These are phyloP conservation scores for Endotrypanum monterogeii DNA, from an alignment of 208 protist species.

Conservation along the genomic window DNA sequence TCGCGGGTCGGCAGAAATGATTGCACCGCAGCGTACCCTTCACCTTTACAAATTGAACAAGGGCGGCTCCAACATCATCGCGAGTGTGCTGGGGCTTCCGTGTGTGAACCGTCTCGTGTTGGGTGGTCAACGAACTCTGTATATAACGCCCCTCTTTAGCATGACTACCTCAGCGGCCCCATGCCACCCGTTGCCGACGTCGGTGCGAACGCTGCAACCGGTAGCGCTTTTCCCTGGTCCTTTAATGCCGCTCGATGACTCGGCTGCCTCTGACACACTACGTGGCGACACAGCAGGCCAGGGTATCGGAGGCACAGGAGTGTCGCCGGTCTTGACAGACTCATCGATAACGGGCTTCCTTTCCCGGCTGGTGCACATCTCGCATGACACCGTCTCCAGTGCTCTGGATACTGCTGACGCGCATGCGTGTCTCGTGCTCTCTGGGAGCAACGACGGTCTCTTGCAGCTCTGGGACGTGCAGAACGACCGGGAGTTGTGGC, in stretches of 20 bases:
- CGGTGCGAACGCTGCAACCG: constrained; percentile 14
- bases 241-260: constrained; percentile 25
- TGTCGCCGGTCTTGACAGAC: constrained; percentile 3
- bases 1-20: not conserved
- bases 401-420: not conserved
- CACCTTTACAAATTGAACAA: not conserved
- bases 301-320: not conserved
- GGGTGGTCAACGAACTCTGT: constrained; percentile 19
- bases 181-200: constrained; percentile 8
- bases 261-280: not conserved
- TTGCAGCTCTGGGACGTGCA: constrained; percentile 85
- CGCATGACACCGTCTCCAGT: not conserved
- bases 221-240: constrained; percentile 66
- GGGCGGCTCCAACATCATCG: constrained; percentile 6
- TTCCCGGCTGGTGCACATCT: constrained; percentile 22
- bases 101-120: constrained; percentile 8
- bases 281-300: not conserved
- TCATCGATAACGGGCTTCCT: constrained; percentile 27
- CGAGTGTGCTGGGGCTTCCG: constrained; percentile 24
- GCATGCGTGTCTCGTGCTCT: constrained; percentile 39
- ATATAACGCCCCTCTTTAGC: constrained; percentile 15
- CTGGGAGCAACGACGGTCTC: constrained; percentile 73
- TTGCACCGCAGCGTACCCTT: constrained; percentile 7
- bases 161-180: constrained; percentile 12
- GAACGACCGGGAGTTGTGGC: constrained; percentile 58